These are phyloP conservation scores for Microcyclospora tardicrescens DNA, from an alignment of 2,329 filamentous ascomycete genomes.

Conservation along the genomic window DNA sequence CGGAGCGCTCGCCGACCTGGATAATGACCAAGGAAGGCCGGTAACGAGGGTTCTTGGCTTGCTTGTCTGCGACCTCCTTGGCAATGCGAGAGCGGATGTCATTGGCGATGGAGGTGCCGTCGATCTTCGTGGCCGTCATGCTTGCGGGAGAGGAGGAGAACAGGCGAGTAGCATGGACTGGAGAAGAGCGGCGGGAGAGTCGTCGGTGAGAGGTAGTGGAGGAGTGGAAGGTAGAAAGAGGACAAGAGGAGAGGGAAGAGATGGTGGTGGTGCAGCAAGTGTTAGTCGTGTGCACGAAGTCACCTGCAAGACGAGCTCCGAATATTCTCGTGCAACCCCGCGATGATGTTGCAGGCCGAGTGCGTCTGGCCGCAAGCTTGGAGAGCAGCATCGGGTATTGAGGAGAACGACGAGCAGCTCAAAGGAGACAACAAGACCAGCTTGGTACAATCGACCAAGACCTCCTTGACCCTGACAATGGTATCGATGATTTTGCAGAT, in stretches of 20 bases:
- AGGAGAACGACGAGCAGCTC: no score
- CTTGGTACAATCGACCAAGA: no score
- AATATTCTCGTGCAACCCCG: no score
- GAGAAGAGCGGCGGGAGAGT: conserved; percentile 8
- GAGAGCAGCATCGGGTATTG: no score
- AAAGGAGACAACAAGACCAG: no score
- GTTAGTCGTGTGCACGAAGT: no score
- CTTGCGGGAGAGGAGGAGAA: conserved; percentile 43
- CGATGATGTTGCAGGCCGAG: no score
- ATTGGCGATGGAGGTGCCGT: conserved; percentile 91
- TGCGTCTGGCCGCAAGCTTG: no score
- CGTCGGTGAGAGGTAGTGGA: conserved; percentile 1
- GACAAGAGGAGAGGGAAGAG: conserved; percentile 1
- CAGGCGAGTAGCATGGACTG: conserved; percentile 3
- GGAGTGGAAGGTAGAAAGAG: conserved; percentile 1
- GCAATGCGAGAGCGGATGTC: conserved; percentile 73
- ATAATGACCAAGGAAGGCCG: conserved; percentile 86
- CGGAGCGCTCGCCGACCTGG: conserved; percentile 87
- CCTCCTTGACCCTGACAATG: no score
- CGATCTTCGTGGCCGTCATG: conserved; percentile 85
- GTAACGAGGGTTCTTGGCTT: conserved; percentile 74
- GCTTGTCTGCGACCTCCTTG: conserved; percentile 66
- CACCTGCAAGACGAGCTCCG: no score
- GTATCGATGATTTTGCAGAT: no score
- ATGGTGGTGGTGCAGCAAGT: neutral